A percentile compares a stretch with the other conserved stretches of the same genome.
Evolutionary conservation across 495 filamentous ascomycete genomes (phyloP).

Genomic region (Penicillium dipodomyicola): DNA sequence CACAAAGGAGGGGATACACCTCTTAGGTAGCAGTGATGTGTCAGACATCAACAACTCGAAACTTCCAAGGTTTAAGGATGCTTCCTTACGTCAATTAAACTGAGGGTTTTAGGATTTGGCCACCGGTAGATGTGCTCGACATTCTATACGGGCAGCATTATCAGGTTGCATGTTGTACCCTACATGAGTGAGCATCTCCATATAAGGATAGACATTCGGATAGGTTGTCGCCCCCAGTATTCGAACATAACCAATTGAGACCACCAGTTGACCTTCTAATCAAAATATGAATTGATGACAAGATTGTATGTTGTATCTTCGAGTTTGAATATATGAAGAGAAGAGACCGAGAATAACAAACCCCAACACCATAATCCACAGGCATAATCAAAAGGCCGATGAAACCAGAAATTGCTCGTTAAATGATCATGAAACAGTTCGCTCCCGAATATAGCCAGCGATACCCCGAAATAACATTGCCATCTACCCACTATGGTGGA

Average conservation of each 20-base stretch:
- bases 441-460: not conserved
- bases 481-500: not conserved
- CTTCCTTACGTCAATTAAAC: no score
- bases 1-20: no score
- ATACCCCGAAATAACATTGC: not conserved
- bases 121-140: no score
- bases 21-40: no score
- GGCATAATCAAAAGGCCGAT: conserved; percentile 4
- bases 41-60: no score
- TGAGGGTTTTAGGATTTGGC: no score
- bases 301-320: conserved; percentile 5
- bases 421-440: not conserved
- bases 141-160: no score
- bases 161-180: no score
- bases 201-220: not conserved
- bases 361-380: not conserved
- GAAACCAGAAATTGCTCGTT: not conserved
- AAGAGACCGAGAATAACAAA: conserved; percentile 7
- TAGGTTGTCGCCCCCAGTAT: not conserved
- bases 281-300: not conserved
- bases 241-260: not conserved
- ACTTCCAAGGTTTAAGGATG: no score
- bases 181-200: no score
- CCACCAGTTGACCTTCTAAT: not conserved
- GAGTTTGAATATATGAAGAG: conserved; percentile 9